Percentiles rank a stretch among this genome's conserved stretches.
Evolutionary conservation across 2,329 filamentous ascomycete species (phyloP).

Genomic region (Aspergillus sp.): DNA sequence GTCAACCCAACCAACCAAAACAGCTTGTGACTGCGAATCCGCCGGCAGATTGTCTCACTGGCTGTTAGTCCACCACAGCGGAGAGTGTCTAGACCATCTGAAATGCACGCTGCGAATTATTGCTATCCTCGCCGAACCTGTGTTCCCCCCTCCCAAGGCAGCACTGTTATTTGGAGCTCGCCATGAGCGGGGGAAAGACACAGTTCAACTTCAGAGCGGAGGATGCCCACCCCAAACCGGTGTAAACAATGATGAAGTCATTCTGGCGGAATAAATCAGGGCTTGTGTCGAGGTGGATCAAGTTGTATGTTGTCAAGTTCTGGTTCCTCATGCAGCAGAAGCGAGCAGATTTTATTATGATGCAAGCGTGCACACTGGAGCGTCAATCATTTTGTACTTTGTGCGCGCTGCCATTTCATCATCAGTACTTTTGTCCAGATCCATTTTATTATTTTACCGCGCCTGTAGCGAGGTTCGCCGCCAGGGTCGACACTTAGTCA

Average conservation of each 20-base stretch:
- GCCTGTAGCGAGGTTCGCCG: slow-evolving; percentile 5
- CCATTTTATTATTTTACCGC: slow-evolving; percentile 13
- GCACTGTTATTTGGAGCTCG: neutral
- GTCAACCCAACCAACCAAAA: slow-evolving; percentile 24
- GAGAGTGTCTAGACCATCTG: slow-evolving; percentile 16
- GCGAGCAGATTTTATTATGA: slow-evolving; percentile 7
- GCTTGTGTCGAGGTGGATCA: slow-evolving; percentile 6
- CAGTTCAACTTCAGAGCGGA: neutral
- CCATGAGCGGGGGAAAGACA: neutral
- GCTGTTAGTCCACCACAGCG: slow-evolving; percentile 15
- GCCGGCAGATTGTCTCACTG: slow-evolving; percentile 16
- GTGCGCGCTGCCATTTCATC: slow-evolving; percentile 6
- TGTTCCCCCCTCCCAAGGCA: slow-evolving; percentile 9
- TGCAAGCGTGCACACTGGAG: slow-evolving; percentile 9
- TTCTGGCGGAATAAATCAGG: slow-evolving; percentile 1
- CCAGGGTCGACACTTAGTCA: slow-evolving; percentile 9
- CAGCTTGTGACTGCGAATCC: slow-evolving; percentile 13
- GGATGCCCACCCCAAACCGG: neutral
- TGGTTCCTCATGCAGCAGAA: slow-evolving; percentile 8
- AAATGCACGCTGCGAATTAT: slow-evolving; percentile 5
- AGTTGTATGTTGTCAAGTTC: slow-evolving; percentile 10
- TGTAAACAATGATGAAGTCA: slow-evolving; percentile 6
- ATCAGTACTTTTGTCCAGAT: slow-evolving; percentile 12
- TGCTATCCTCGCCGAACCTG: slow-evolving; percentile 5
- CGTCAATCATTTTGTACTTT: slow-evolving; percentile 10